These are phyloP conservation scores for Puccinia horiana DNA, from an alignment of 1,284 basidiomycete species.

Conservation along the genomic window DNA sequence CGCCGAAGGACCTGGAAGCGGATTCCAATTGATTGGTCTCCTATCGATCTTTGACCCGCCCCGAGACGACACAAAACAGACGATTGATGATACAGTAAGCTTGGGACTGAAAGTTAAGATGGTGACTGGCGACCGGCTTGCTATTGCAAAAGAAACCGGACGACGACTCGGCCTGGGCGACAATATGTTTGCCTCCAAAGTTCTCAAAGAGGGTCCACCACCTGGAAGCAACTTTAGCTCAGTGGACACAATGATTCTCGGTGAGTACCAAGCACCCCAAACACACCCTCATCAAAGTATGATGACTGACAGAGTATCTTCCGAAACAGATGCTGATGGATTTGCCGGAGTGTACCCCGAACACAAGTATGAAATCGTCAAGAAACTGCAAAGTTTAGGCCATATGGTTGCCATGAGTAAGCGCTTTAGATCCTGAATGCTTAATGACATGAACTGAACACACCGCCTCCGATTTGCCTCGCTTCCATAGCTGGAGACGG, in stretches of 20 bases:
- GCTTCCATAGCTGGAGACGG: constrained; percentile 97
- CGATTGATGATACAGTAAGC: constrained; percentile 91
- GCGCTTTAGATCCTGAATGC: no score
- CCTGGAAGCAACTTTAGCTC: constrained; percentile 73
- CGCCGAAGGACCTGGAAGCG: constrained; percentile 79
- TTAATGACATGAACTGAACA: no score
- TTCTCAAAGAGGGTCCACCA: constrained; percentile 83
- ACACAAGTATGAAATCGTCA: constrained; percentile 66
- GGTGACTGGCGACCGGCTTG: constrained; percentile 99
- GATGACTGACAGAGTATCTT: no score
- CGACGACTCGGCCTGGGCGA: constrained; percentile 93
- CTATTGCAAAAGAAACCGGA: constrained; percentile 98
- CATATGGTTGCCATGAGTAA: constrained; percentile 47
- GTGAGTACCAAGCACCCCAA: no score
- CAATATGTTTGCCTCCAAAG: constrained; percentile 95
- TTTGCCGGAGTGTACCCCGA: constrained; percentile 91
- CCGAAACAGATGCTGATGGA: constrained; percentile 82
- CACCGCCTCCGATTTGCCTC: no score
- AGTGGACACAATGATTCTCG: constrained; percentile 56
- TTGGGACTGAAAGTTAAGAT: constrained; percentile 99
- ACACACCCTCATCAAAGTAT: no score
- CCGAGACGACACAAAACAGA: constrained; percentile 97
- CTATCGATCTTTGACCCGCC: constrained; percentile 98
- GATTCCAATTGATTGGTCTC: constrained; percentile 94
- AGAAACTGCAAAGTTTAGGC: constrained; percentile 82